Conservation (phyloP, 1,284 basidiomycete genomes). For the Rhodotorula glutinis region DNA sequence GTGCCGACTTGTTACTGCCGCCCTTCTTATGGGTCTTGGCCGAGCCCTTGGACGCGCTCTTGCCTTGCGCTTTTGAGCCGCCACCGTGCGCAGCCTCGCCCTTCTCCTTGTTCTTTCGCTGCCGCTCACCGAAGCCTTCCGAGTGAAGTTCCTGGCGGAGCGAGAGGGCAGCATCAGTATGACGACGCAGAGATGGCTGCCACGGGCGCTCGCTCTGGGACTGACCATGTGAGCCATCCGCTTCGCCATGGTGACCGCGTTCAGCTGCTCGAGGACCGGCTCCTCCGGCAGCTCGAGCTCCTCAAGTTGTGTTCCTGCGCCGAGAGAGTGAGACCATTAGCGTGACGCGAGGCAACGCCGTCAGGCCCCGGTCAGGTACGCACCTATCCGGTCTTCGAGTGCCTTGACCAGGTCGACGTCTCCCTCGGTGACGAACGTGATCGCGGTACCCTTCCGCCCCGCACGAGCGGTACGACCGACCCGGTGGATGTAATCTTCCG, state of each 20-base stretch:
- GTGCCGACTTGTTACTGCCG: not conserved
- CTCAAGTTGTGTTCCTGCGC: slow-evolving; percentile 65
- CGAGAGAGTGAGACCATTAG: accelerated
- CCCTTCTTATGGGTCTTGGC: not conserved
- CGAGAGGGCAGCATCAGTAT: not conserved
- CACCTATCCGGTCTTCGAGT: slow-evolving; percentile 84
- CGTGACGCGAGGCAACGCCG: not conserved
- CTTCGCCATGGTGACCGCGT: slow-evolving; percentile 85
- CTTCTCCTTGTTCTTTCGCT: slow-evolving; percentile 73
- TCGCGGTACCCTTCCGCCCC: slow-evolving; percentile 81
- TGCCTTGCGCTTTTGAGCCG: not conserved
- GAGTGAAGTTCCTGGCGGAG: slow-evolving; percentile 75
- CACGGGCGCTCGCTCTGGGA: no score
- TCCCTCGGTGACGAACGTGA: slow-evolving; percentile 91
- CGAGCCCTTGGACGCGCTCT: not conserved
- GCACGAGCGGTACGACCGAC: slow-evolving; percentile 84
- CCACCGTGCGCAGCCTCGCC: slow-evolving; percentile 2
- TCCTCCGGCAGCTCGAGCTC: slow-evolving; percentile 75
- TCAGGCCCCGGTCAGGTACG: no score
- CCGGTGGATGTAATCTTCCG: slow-evolving; percentile 60
- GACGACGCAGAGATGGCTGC: no score
- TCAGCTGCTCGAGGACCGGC: slow-evolving; percentile 79
- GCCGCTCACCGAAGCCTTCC: slow-evolving; percentile 82
- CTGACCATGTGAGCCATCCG: slow-evolving; percentile 87
- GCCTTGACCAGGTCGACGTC: slow-evolving; percentile 80